A percentile compares a stretch with the other conserved stretches of the same genome.
phyloP scores from a whole-genome alignment of 352 stramenopile genomes.

The Pythium utonaiense region DNA sequence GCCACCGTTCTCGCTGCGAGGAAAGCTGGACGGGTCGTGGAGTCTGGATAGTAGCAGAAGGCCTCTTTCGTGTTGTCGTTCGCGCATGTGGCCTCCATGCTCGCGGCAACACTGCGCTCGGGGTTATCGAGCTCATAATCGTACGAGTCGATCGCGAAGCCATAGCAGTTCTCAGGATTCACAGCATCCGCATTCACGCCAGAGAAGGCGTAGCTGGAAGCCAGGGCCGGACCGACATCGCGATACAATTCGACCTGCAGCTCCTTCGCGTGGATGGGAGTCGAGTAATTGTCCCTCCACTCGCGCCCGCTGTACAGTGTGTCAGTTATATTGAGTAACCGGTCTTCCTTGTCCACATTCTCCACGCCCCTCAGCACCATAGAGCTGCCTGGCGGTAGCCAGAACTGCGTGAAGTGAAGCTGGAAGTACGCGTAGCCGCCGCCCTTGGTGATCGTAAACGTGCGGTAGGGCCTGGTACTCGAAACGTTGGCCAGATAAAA shows the following conservation, averaged over 20 bases:
- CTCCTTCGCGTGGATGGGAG: conserved; percentile 43
- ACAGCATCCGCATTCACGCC: not conserved
- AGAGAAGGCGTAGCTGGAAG: not conserved
- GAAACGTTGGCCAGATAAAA: conserved; percentile 39
- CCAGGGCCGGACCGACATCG: conserved; percentile 1
- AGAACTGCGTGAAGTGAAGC: conserved; percentile 47
- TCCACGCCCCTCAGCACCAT: conserved; percentile 49
- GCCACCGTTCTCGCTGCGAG: conserved; percentile 44
- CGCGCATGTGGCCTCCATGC: conserved; percentile 44
- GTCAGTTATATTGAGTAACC: conserved; percentile 37
- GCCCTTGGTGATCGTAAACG: conserved; percentile 52
- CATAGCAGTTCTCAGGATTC: conserved; percentile 39
- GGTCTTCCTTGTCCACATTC: conserved; percentile 31
- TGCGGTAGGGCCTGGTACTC: conserved; percentile 31
- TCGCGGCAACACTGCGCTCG: conserved; percentile 37
- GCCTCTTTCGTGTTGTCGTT: conserved; percentile 59
- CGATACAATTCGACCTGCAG: conserved; percentile 59
- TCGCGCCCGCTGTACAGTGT: conserved; percentile 27
- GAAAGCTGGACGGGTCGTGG: conserved; percentile 29
- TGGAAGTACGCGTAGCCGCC: conserved; percentile 48
- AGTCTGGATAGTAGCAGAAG: conserved; percentile 46
- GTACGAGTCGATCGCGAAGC: conserved; percentile 53
- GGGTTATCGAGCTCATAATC: conserved; percentile 41
- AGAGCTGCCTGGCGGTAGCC: conserved; percentile 34
- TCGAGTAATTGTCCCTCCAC: conserved; percentile 29